These are phyloP conservation scores for Blastomyces parvus DNA, from an alignment of 2,329 filamentous ascomycete species.

Conservation along the genomic window DNA sequence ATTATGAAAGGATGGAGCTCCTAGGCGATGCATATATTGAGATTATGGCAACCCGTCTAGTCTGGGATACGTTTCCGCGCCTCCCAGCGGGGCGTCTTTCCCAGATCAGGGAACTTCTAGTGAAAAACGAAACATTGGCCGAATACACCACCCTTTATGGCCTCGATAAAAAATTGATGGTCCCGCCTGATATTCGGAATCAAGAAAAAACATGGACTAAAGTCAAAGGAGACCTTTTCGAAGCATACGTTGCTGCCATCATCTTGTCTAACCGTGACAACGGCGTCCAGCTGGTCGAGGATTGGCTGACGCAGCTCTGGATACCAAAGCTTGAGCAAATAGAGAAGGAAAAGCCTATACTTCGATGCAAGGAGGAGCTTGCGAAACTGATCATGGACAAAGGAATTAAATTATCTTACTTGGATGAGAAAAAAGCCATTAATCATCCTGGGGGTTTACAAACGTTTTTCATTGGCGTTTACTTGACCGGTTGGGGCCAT, in stretches of 20 bases:
- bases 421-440: constrained; percentile 32
- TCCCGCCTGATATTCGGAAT: constrained; percentile 42
- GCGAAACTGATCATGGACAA: constrained; percentile 45
- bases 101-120: constrained; percentile 65
- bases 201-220: constrained; percentile 54
- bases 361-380: constrained; percentile 46
- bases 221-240: constrained; percentile 76
- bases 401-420: constrained; percentile 53
- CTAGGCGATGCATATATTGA: constrained; percentile 82
- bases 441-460: constrained; percentile 30
- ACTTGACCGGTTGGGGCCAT: constrained; percentile 42
- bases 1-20: constrained; percentile 80
- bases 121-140: constrained; percentile 71
- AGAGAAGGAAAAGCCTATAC: constrained; percentile 20
- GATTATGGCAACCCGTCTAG: constrained; percentile 62
- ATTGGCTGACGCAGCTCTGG: constrained; percentile 72
- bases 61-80: constrained; percentile 61
- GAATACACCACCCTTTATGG: constrained; percentile 61
- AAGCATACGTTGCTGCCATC: constrained; percentile 76
- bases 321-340: constrained; percentile 47
- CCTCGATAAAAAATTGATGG: constrained; percentile 54
- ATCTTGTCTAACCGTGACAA: constrained; percentile 56
- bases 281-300: constrained; percentile 52
- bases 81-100: constrained; percentile 60
- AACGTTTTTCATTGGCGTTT: constrained; percentile 38